Conservation (phyloP, 495 filamentous ascomycete genomes). For the Trichoderma asperelloides region DNA sequence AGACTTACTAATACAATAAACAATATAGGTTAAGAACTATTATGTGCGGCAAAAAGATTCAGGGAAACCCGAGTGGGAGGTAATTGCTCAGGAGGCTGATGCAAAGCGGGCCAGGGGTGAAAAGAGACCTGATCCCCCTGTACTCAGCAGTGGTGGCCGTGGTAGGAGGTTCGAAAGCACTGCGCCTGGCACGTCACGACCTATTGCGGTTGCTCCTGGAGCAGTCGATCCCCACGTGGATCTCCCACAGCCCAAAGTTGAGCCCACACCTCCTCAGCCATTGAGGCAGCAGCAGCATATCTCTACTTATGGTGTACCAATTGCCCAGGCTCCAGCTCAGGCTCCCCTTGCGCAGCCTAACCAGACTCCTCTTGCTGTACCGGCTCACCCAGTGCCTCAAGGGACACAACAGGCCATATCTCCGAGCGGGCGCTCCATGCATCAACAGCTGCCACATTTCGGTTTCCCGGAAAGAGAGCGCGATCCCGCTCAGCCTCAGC, state of each 20-base stretch:
- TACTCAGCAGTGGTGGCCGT: constrained; percentile 39
- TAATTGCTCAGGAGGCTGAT: constrained; percentile 62
- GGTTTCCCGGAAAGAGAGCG: constrained; percentile 21
- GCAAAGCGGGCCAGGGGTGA: constrained; percentile 59
- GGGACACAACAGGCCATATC: constrained; percentile 30
- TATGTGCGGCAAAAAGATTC: constrained; percentile 67
- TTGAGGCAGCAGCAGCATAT: constrained; percentile 9
- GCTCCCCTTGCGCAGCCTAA: constrained; percentile 18
- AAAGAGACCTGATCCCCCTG: constrained; percentile 59
- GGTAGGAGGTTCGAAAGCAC: constrained; percentile 41
- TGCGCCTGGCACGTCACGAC: constrained; percentile 45
- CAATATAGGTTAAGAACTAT: constrained; percentile 78
- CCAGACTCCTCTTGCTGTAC: constrained; percentile 18
- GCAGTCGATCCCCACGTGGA: constrained; percentile 50
- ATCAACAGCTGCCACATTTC: constrained; percentile 27
- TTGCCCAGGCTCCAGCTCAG: constrained; percentile 16
- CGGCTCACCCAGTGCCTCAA: constrained; percentile 14
- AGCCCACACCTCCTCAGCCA: constrained; percentile 14
- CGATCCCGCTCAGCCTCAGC: constrained; percentile 17
- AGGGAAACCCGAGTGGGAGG: constrained; percentile 55
- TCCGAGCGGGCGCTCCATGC: constrained; percentile 25
- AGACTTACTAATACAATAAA: constrained; percentile 19
- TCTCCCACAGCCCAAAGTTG: constrained; percentile 36
- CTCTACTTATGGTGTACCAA: constrained; percentile 9
- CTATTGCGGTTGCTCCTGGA: constrained; percentile 48